phyloP scores from a whole-genome alignment of 441 rosid species.

The Erodium moschatum region DNA sequence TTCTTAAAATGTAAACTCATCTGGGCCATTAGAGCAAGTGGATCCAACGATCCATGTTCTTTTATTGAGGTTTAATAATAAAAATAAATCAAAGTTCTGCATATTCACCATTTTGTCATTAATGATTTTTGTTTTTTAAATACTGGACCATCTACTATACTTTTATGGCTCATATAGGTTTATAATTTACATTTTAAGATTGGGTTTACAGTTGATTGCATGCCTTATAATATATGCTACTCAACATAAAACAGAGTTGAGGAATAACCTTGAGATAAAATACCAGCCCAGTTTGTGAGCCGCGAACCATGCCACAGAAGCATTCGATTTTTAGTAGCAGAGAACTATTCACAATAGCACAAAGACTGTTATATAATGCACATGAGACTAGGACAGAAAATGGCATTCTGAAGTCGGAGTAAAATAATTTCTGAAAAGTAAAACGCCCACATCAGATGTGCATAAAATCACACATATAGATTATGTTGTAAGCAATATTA shows the following conservation, averaged over 20 bases:
- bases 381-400: neutral
- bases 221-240: neutral
- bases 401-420: neutral
- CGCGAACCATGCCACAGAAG: constrained; percentile 93
- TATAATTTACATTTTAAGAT: too few relatives aligned
- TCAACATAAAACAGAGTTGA: neutral
- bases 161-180: too few relatives aligned
- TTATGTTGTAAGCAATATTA: constrained; percentile 19
- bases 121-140: too few relatives aligned
- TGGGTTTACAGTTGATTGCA: too few relatives aligned
- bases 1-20: too few relatives aligned
- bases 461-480: neutral
- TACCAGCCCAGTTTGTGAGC: constrained; percentile 88
- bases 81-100: too few relatives aligned
- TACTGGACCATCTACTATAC: too few relatives aligned
- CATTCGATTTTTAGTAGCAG: constrained; percentile 54
- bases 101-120: too few relatives aligned
- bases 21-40: too few relatives aligned
- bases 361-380: constrained; percentile 8
- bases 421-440: neutral
- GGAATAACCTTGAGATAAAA: constrained; percentile 75
- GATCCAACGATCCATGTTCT: too few relatives aligned
- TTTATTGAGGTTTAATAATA: too few relatives aligned
- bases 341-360: constrained; percentile 39
- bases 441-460: neutral